Conservation (phyloP, 495 filamentous ascomycete genomes). For the Xylaria flabelliformis region DNA sequence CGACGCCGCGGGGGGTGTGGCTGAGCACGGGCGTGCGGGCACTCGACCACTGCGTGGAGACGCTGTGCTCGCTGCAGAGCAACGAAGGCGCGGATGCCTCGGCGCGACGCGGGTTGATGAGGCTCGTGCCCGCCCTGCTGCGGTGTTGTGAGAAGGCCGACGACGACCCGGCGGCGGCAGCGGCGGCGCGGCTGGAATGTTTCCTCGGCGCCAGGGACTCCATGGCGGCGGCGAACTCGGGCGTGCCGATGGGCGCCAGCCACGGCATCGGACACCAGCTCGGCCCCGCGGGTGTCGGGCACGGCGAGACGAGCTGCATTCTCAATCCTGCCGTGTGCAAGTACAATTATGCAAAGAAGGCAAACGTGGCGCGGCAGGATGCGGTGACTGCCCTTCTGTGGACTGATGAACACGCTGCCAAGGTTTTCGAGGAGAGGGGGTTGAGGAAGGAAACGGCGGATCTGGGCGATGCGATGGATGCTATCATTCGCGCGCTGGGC, state of each 20-base stretch:
- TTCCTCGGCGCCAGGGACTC: slow-evolving; percentile 63
- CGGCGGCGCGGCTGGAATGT: slow-evolving; percentile 55
- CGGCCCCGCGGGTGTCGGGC: slow-evolving; percentile 66
- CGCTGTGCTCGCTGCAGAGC: slow-evolving; percentile 54
- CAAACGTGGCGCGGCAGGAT: slow-evolving; percentile 57
- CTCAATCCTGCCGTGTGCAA: slow-evolving; percentile 66
- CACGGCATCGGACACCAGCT: slow-evolving; percentile 71
- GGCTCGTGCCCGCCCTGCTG: slow-evolving; percentile 60
- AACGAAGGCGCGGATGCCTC: slow-evolving; percentile 49
- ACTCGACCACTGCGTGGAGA: slow-evolving; percentile 68
- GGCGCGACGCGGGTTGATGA: slow-evolving; percentile 52
- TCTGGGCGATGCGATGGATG: slow-evolving; percentile 62
- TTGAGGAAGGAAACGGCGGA: slow-evolving; percentile 48
- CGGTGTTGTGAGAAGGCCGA: slow-evolving; percentile 48
- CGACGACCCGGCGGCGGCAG: slow-evolving; percentile 34
- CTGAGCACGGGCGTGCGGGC: slow-evolving; percentile 63
- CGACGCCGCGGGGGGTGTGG: slow-evolving; percentile 63
- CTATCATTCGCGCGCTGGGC: slow-evolving; percentile 60
- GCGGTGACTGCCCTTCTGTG: slow-evolving; percentile 54
- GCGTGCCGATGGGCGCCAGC: slow-evolving; percentile 62
- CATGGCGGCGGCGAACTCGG: slow-evolving; percentile 58
- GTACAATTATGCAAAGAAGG: slow-evolving; percentile 56
- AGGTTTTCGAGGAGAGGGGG: slow-evolving; percentile 48
- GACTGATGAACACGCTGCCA: slow-evolving; percentile 45
- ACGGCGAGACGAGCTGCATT: slow-evolving; percentile 69